Evolutionary conservation across 805 yeast genomes (phyloP).

Genomic region (Candida maris): DNA sequence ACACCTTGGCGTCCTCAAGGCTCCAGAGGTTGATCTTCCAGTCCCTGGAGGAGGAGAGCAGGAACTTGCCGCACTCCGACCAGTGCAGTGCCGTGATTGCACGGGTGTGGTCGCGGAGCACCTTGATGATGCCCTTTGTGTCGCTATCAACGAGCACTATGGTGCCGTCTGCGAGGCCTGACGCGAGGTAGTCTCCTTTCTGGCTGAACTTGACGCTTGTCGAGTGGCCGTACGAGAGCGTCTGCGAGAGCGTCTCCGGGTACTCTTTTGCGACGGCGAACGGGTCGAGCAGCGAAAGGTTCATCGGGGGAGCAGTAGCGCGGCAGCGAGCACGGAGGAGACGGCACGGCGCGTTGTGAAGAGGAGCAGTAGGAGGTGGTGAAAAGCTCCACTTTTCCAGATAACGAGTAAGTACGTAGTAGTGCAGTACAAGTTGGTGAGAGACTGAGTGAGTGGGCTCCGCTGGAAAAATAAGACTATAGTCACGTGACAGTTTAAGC

Average conservation of each 20-base stretch:
- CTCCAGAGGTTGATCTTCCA: constrained; percentile 86
- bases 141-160: constrained; percentile 72
- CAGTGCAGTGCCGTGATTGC: constrained; percentile 72
- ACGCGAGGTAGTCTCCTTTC: constrained; percentile 82
- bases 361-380: too few relatives aligned
- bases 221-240: constrained; percentile 62
- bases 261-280: constrained; percentile 87
- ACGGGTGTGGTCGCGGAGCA: constrained; percentile 62
- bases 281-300: constrained; percentile 81
- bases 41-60: constrained; percentile 73
- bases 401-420: too few relatives aligned
- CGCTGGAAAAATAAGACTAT: too few relatives aligned
- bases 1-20: constrained; percentile 40
- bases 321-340: too few relatives aligned
- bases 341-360: too few relatives aligned
- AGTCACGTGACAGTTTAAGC: too few relatives aligned
- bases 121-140: constrained; percentile 55
- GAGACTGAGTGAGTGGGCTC: too few relatives aligned
- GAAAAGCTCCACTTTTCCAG: too few relatives aligned
- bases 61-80: constrained; percentile 68
- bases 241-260: constrained; percentile 78
- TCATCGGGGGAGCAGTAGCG: too few relatives aligned
- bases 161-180: constrained; percentile 72
- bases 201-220: constrained; percentile 66
- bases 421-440: too few relatives aligned